Base-by-base conservation (phyloP, 1,284 basidiomycete genomes). In the Vanrija humicola region DNA sequence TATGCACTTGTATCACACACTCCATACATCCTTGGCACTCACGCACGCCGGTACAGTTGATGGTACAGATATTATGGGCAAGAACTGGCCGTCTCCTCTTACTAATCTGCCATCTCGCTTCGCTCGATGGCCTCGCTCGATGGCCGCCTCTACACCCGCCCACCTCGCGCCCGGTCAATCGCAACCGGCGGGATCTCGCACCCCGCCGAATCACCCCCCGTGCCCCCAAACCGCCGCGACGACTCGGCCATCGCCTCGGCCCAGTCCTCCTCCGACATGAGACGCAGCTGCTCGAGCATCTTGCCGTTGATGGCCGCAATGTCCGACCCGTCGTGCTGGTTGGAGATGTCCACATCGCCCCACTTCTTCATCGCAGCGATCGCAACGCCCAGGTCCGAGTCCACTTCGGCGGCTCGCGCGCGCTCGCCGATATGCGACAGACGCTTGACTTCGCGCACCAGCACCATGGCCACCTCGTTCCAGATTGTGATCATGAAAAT, bases 381-480 rank as follows among this genome's bases (percentile, higher is more conserved):
- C n/a, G 67, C 61, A 7, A 65, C 59, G 40, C 64, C 63, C 5
- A 68, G 54, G 45, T 70, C 68, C 39, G 55, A 55, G 47, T 68
- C 65, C 18, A 70, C 48, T 12, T 56, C 54, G 0, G 59, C 57
- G 10, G 63, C 63, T 10, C 51, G 58, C 52, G 51, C 53, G 26
- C 19, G 34, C 49, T 51, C 23, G 38, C 55, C 55, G 2, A 47
- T 25, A 23, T 50, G 45, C 54, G 59, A 51, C 21, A 61, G 54
- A 3, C 66, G 54, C 59, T 66, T 68, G 12, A 56, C 46, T 42
- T 68, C 66, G 25, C 66, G 55, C 34, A 68, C 43, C 4, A 68
- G 52, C 23, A 64, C 56, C 66, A 64, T 68, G 39, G 64, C 63
- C 7, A 64, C 63, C 38, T 64, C 61, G 52, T 64, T 66, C 66